phyloP scores from a whole-genome alignment of 495 filamentous ascomycete species.

The Penicillium paxilli region DNA sequence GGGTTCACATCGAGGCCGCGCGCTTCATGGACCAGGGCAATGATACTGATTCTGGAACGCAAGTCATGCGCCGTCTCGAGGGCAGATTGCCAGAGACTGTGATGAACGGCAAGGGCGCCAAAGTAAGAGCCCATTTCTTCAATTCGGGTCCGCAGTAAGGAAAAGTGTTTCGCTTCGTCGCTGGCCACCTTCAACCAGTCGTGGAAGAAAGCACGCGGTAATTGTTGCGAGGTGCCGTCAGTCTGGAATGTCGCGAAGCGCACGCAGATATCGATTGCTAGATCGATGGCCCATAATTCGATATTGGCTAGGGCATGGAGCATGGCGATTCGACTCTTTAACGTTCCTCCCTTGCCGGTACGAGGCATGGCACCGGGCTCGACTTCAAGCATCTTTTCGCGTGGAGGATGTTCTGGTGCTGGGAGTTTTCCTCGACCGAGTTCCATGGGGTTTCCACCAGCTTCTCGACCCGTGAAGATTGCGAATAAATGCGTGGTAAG shows the following conservation, averaged over 20 bases:
- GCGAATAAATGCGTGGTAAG: conserved; percentile 49
- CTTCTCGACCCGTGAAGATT: conserved; percentile 42
- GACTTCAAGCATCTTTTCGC: conserved; percentile 43
- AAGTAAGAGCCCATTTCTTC: conserved; percentile 52
- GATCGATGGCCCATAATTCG: conserved; percentile 55
- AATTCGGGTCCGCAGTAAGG: conserved; percentile 47
- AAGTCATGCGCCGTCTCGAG: conserved; percentile 47
- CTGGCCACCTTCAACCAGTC: conserved; percentile 57
- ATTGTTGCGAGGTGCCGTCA: conserved; percentile 21
- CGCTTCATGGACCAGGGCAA: conserved; percentile 54
- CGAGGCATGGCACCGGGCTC: conserved; percentile 45
- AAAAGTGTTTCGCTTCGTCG: conserved; percentile 57
- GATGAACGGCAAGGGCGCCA: conserved; percentile 51
- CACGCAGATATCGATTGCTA: conserved; percentile 55
- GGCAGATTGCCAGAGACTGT: conserved; percentile 52
- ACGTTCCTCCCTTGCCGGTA: conserved; percentile 42
- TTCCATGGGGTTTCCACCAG: conserved; percentile 43
- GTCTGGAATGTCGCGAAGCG: conserved; percentile 52
- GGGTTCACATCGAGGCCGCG: conserved; percentile 55
- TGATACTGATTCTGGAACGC: conserved; percentile 51
- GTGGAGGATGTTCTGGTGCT: conserved; percentile 47
- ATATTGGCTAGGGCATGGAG: conserved; percentile 55
- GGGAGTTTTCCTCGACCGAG: conserved; percentile 38
- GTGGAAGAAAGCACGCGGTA: conserved; percentile 53
- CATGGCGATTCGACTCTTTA: conserved; percentile 52